Percentiles rank a stretch among this genome's conserved stretches.
Conservation (phyloP, 2,329 filamentous ascomycete species). For the Fusarium praegraminearum region DNA sequence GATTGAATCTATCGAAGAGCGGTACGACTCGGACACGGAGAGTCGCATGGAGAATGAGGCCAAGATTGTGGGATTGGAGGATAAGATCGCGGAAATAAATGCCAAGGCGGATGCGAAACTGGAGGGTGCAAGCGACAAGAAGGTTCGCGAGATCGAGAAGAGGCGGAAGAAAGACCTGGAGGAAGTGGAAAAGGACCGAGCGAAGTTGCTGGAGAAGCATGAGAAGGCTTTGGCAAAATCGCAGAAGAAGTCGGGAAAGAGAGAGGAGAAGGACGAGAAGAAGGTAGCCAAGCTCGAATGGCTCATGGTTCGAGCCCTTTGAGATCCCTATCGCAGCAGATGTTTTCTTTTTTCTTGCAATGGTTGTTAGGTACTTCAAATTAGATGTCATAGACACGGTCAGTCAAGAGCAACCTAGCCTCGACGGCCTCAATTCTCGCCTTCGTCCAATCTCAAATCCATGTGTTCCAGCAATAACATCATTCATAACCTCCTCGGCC, state of each 20-base stretch:
- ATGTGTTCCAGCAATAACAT: constrained; percentile 14
- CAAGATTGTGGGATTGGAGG: constrained; percentile 4
- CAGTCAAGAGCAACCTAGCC: not conserved
- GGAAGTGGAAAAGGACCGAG: constrained; percentile 6
- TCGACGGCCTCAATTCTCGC: not conserved
- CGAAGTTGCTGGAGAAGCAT: not conserved
- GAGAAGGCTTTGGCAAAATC: not conserved
- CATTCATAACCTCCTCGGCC: constrained; percentile 21
- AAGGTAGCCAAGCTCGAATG: constrained; percentile 27
- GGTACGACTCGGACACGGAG: constrained; percentile 8
- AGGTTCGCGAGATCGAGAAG: not conserved
- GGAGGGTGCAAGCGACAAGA: not conserved
- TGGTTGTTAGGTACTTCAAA: not conserved
- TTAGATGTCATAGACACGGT: not conserved
- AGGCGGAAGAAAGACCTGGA: constrained; percentile 5
- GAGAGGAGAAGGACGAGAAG: constrained; percentile 12
- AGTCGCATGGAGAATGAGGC: not conserved
- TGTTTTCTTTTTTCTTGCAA: not conserved
- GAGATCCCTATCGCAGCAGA: not conserved
- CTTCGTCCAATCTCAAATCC: constrained; percentile 29
- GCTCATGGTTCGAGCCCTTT: constrained; percentile 17
- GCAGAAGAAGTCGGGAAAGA: constrained; percentile 7
- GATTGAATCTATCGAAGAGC: constrained; percentile 11
- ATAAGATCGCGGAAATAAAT: constrained; percentile 1
- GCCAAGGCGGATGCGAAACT: constrained; percentile 8